Evolutionary conservation across 768 basidiomycete genomes (phyloP).

Genomic region (Suillus weaverae): DNA sequence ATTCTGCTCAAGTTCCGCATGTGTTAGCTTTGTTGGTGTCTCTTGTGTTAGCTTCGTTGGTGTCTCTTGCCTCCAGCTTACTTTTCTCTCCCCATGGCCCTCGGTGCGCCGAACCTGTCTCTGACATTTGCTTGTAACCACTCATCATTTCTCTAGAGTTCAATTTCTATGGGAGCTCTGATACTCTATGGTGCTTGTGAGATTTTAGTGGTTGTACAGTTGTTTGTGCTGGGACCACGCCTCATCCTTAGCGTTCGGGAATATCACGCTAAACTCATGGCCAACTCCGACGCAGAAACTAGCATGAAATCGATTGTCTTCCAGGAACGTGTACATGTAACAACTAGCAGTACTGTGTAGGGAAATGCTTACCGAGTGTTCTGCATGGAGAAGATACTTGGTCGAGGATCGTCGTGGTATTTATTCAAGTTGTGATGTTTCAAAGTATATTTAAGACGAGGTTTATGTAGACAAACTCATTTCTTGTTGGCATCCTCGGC

Average conservation of each 20-base stretch:
- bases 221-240: not conserved
- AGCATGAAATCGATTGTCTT: not conserved
- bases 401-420: too few relatives aligned
- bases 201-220: not conserved
- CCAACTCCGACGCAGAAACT: not conserved
- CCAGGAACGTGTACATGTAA: not conserved
- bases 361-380: not conserved
- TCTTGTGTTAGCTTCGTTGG: not conserved
- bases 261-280: not conserved
- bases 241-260: not conserved
- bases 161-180: not conserved
- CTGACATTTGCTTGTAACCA: not conserved
- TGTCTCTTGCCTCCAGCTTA: not conserved
- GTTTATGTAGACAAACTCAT: too few relatives aligned
- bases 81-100: fast-evolving
- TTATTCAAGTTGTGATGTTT: too few relatives aligned
- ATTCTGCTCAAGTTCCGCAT: not conserved
- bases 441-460: too few relatives aligned
- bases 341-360: not conserved
- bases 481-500: too few relatives aligned
- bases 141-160: not conserved
- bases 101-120: not conserved
- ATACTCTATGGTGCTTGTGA: not conserved
- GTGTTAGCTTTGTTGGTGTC: not conserved
- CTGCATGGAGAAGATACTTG: too few relatives aligned